phyloP scores from a whole-genome alignment of 805 yeast genomes.

The Tetrapisispora iriomotensis region DNA sequence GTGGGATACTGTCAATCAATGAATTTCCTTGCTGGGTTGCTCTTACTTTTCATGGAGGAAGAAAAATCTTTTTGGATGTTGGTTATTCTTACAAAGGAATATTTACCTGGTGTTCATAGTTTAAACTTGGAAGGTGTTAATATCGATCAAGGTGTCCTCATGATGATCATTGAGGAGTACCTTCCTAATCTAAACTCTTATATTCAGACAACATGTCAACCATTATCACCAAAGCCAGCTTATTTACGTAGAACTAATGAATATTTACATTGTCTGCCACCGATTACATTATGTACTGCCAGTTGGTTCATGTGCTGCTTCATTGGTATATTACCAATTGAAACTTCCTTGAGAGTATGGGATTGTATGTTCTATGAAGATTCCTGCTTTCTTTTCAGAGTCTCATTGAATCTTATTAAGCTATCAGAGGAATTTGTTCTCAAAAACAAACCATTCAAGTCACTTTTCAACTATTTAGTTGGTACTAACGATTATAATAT shows the following conservation, averaged over 20 bases:
- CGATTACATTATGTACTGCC: slow-evolving; percentile 85
- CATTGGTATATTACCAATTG: slow-evolving; percentile 83
- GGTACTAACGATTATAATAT: not conserved
- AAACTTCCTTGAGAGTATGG: slow-evolving; percentile 83
- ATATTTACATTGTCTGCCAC: slow-evolving; percentile 69
- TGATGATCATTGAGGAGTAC: slow-evolving; percentile 75
- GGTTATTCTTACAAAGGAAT: slow-evolving; percentile 75
- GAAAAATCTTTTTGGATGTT: slow-evolving; percentile 94
- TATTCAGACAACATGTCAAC: not conserved
- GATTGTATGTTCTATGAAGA: slow-evolving; percentile 91
- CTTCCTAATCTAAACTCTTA: slow-evolving; percentile 70
- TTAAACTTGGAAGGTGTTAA: slow-evolving; percentile 87
- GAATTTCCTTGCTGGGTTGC: slow-evolving; percentile 81
- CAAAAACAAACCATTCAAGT: slow-evolving; percentile 14
- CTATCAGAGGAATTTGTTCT: not conserved
- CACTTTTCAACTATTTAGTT: slow-evolving; percentile 4
- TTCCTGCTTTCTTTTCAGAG: slow-evolving; percentile 72
- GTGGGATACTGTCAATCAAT: slow-evolving; percentile 95
- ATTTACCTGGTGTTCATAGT: slow-evolving; percentile 85
- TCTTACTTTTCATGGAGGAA: slow-evolving; percentile 78
- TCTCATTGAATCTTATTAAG: slow-evolving; percentile 71
- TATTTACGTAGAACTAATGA: slow-evolving; percentile 20
- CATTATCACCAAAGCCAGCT: not conserved
- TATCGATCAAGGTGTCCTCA: slow-evolving; percentile 85
- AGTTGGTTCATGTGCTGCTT: slow-evolving; percentile 97